Base-by-base conservation (phyloP, 371 early-diverging fungal species). In the Fennellomyces sp. region DNA sequence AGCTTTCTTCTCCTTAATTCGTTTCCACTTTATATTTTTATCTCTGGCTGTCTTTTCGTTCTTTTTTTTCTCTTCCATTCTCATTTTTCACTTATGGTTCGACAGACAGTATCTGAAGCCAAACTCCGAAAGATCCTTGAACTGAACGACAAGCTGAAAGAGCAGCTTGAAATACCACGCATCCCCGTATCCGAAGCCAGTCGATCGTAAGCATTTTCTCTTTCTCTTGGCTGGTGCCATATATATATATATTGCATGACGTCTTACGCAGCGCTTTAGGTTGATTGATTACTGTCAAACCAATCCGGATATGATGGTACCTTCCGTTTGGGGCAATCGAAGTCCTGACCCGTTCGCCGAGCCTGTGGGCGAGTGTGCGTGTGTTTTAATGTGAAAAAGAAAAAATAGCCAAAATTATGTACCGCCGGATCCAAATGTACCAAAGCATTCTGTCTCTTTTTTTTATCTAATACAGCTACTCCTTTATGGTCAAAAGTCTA, bases 161-260 rank as follows among this genome's bases (percentile, higher is more conserved):
- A 78, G 30, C 78, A 78, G 19, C 58, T 78, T 26, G 78, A 78
- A 58, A 75, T 78, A 35, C 67, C 64, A 48, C 78, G 78, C 56
- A 70, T 78, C 41, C 78, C 78, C 4, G 64, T 78, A 12, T 78
- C 78, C 29, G 78, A 78, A 65, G 78, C 78, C 23, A 78, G 75
- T 65, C 70, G 75, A 48, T 78, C 78, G 78, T 78, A 78, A 70
- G 75, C 65, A n/a, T 26, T 45, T 33, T 12, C 17, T 31, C 21
- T 54, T 41, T 13, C n/a, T 41, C 6, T 41, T 41, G 1, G 41
- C n/a, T n/a, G n/a, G n/a, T n/a, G n/a, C n/a, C n/a, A n/a, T n/a
- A n/a, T n/a, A n/a, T n/a, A n/a, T n/a, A n/a, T n/a, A n/a, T n/a
- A n/a, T n/a, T n/a, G n/a, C n/a, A n/a, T n/a, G n/a, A n/a, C n/a